Evolutionary conservation across 2,329 filamentous ascomycete species (phyloP).

Genomic region (Penicillium sp.): DNA sequence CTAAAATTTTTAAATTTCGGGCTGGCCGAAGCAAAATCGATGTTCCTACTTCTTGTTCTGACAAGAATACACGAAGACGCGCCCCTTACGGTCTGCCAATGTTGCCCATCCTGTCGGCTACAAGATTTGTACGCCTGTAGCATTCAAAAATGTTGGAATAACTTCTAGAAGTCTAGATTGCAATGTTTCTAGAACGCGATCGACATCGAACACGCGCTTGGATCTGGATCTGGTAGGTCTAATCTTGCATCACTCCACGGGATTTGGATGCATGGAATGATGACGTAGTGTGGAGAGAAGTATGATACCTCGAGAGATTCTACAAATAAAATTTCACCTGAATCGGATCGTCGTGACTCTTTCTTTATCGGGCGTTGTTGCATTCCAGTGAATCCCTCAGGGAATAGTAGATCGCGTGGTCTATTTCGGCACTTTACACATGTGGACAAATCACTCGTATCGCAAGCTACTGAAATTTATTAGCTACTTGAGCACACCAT

Average conservation of each 20-base stretch:
- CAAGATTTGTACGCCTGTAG: not conserved
- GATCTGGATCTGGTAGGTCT: not conserved
- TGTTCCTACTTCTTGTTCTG: not conserved
- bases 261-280: constrained; percentile 3
- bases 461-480: not conserved
- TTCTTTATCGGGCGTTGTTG: not conserved
- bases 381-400: not conserved
- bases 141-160: not conserved
- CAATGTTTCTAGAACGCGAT: constrained; percentile 3
- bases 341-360: not conserved
- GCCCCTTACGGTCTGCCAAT: not conserved
- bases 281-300: constrained; percentile 12
- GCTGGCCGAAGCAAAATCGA: not conserved
- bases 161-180: not conserved
- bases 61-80: not conserved
- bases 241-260: not conserved
- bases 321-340: not conserved
- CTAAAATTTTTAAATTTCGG: not conserved
- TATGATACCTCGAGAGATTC: constrained; percentile 4
- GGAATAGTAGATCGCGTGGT: not conserved
- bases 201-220: constrained; percentile 1
- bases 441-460: not conserved
- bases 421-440: not conserved
- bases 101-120: not conserved
- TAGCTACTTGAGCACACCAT: not conserved